Percentiles rank a stretch among this genome's conserved stretches.
Conservation (phyloP, 108 stramenopile species). For the Nitzschia sp. region DNA sequence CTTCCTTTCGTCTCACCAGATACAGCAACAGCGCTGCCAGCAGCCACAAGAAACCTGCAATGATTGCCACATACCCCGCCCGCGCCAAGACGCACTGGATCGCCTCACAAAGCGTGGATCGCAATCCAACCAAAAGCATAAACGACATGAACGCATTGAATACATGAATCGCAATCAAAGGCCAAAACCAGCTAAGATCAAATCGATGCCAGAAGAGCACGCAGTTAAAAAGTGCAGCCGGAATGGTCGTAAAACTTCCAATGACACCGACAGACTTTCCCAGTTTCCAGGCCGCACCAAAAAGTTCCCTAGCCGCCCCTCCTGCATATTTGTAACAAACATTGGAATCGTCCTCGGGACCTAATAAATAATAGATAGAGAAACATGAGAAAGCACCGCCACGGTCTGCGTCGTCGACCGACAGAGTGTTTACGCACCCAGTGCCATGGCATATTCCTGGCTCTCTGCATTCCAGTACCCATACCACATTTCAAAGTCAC, state of each 20-base stretch:
- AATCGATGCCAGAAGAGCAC: not conserved
- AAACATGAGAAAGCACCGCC: not conserved
- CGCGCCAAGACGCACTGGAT: not conserved
- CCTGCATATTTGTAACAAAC: not conserved
- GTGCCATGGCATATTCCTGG: slow-evolving; percentile 10
- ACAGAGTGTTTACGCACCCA: not conserved
- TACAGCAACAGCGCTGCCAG: slow-evolving; percentile 11
- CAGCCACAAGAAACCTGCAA: slow-evolving; percentile 12
- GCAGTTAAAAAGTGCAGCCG: not conserved
- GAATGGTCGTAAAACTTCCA: not conserved
- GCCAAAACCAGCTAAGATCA: slow-evolving; percentile 3
- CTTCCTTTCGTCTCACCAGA: not conserved
- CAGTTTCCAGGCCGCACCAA: slow-evolving; percentile 10
- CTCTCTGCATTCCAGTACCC: slow-evolving; percentile 14
- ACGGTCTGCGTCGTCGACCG: not conserved
- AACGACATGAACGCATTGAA: not conserved
- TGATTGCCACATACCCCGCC: slow-evolving; percentile 13
- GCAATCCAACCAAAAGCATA: not conserved
- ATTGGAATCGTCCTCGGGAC: slow-evolving; percentile 8
- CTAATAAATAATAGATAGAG: not conserved
- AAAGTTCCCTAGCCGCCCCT: not conserved
- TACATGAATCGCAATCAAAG: slow-evolving; percentile 5
- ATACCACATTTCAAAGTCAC: not conserved
- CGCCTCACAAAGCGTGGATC: slow-evolving; percentile 5
- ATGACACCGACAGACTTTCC: slow-evolving; percentile 10